These are phyloP conservation scores for Talaromyces sp. DNA, from an alignment of 2,329 filamentous ascomycete species.

Conservation along the genomic window DNA sequence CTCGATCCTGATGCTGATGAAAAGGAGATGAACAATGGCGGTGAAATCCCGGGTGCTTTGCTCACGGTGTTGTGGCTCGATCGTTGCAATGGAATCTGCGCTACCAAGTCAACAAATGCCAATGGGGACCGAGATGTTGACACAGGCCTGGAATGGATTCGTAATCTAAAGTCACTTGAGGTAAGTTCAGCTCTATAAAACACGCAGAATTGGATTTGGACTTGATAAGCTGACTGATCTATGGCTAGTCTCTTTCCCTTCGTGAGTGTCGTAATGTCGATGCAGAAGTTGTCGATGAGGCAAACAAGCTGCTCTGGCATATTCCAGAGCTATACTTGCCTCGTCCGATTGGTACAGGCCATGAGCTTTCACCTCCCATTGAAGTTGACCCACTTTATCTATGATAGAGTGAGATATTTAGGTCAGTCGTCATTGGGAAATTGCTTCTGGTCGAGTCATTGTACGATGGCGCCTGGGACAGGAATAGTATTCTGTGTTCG, in stretches of 20 bases:
- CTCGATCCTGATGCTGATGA: conserved; percentile 19
- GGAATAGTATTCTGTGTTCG: not conserved
- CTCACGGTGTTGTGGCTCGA: conserved; percentile 29
- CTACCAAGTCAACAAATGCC: conserved; percentile 16
- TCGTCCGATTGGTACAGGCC: conserved; percentile 15
- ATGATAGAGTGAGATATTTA: not conserved
- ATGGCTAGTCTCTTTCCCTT: conserved; percentile 28
- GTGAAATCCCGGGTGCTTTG: conserved; percentile 22
- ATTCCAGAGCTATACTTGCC: conserved; percentile 29
- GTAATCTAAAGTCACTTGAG: conserved; percentile 23
- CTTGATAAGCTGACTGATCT: not conserved
- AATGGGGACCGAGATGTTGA: conserved; percentile 16
- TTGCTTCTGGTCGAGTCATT: not conserved
- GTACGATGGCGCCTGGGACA: not conserved
- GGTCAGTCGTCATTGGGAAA: not conserved
- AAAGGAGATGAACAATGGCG: conserved; percentile 7
- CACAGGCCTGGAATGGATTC: conserved; percentile 29
- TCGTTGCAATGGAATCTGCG: conserved; percentile 25
- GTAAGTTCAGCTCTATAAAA: conserved; percentile 19
- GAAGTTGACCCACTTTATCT: conserved; percentile 26
- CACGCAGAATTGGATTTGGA: not conserved
- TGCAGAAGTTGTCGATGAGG: conserved; percentile 23
- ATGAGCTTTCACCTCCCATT: conserved; percentile 17
- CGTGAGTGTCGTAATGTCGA: conserved; percentile 26
- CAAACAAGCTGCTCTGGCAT: conserved; percentile 27